Percentiles rank a stretch among this genome's conserved stretches.
Conservation (phyloP, 2,329 filamentous ascomycete genomes). For the Hirsutella thompsonii region DNA sequence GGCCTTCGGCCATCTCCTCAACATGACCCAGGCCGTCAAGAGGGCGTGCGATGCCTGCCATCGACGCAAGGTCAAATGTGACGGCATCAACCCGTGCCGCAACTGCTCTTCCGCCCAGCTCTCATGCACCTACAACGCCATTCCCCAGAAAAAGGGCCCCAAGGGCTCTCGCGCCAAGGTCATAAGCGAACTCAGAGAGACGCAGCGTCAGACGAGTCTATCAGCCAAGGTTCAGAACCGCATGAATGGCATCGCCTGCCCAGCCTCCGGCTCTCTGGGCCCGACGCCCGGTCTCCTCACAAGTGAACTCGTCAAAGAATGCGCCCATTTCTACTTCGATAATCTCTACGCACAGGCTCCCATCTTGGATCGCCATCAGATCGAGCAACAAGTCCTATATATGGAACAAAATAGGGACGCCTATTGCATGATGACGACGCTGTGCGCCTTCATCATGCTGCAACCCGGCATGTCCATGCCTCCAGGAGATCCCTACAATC, state of each 20-base stretch:
- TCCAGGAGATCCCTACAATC: conserved; percentile 39
- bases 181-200: conserved; percentile 59
- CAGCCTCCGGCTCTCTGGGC: conserved; percentile 32
- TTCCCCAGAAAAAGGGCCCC: conserved; percentile 65
- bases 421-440: conserved; percentile 51
- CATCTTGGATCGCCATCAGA: conserved; percentile 43
- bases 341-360: conserved; percentile 53
- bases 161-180: conserved; percentile 65
- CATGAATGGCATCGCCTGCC: conserved; percentile 39
- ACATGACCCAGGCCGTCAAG: conserved; percentile 40
- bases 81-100: conserved; percentile 56
- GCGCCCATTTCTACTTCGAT: conserved; percentile 55
- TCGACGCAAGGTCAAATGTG: conserved; percentile 63
- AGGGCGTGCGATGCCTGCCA: conserved; percentile 62
- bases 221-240: conserved; percentile 48
- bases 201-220: conserved; percentile 52
- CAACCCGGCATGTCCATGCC: conserved; percentile 55
- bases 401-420: conserved; percentile 50
- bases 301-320: conserved; percentile 50
- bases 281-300: conserved; percentile 50
- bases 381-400: conserved; percentile 45
- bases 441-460: conserved; percentile 56
- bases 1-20: conserved; percentile 3
- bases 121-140: conserved; percentile 60
- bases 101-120: conserved; percentile 57